phyloP scores from a whole-genome alignment of 1,284 basidiomycete genomes.

The Pascua sp. region DNA sequence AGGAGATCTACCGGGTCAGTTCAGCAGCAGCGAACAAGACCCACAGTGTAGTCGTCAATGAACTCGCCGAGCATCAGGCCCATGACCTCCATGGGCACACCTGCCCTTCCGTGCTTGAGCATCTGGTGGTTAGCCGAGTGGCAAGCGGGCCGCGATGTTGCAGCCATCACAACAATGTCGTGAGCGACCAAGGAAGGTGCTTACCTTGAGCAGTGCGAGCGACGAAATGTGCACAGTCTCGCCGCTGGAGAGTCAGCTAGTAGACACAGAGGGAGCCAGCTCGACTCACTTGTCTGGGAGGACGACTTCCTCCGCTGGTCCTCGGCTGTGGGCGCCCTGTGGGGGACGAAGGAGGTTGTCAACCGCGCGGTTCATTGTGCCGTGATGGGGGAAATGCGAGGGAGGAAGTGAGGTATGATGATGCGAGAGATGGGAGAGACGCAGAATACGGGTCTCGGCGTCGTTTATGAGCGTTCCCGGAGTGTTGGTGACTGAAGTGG shows the following conservation, averaged over 20 bases:
- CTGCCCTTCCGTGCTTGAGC: slow-evolving; percentile 98
- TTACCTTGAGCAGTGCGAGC: slow-evolving; percentile 83
- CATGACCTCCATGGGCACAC: slow-evolving; percentile 99
- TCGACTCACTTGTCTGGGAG: slow-evolving; percentile 49
- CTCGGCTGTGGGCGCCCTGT: slow-evolving; percentile 12
- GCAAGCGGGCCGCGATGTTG: too few relatives aligned
- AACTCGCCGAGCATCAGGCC: slow-evolving; percentile 98
- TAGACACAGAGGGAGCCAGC: background rate
- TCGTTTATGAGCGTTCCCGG: too few relatives aligned
- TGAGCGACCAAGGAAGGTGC: background rate
- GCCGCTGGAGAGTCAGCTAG: slow-evolving; percentile 57
- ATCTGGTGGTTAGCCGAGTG: slow-evolving; percentile 59
- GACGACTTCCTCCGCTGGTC: slow-evolving; percentile 34
- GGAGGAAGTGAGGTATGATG: background rate
- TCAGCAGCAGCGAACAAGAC: slow-evolving; percentile 2
- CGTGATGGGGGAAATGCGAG: background rate
- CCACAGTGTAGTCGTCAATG: slow-evolving; percentile 94
- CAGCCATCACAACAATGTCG: background rate
- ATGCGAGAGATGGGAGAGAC: too few relatives aligned
- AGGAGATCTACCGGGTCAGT: slow-evolving; percentile 54
- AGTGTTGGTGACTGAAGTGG: too few relatives aligned
- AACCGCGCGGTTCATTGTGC: slow-evolving; percentile 10
- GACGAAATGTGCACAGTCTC: slow-evolving; percentile 90
- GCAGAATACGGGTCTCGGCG: too few relatives aligned
- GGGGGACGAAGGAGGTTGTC: slow-evolving; percentile 8